Conservation (phyloP, 2,329 filamentous ascomycete species). For the Colletotrichum eremochloae region DNA sequence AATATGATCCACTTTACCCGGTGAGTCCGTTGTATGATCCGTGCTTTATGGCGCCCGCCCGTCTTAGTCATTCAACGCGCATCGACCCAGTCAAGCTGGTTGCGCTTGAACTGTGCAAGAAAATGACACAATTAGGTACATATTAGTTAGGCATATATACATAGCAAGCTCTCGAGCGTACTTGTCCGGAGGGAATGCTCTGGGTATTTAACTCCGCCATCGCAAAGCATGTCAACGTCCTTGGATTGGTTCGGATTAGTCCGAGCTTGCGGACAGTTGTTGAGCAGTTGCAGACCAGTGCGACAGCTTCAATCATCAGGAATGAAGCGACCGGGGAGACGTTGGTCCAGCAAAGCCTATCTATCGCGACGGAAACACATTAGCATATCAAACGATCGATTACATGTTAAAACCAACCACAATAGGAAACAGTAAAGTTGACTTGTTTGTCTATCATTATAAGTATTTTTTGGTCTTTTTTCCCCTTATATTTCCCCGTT, state of each 20-base stretch:
- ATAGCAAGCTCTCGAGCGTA: not conserved
- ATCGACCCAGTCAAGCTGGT: not conserved
- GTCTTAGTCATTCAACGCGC: not conserved
- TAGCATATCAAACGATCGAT: not conserved
- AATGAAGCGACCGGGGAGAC: too few species aligned
- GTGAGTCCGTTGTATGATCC: conserved; percentile 1
- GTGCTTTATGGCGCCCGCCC: not conserved
- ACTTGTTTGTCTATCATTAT: conserved; percentile 14
- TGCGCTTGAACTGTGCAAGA: not conserved
- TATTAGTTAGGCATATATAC: not conserved
- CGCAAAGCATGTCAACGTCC: not conserved
- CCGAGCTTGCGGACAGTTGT: not conserved
- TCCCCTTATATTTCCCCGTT: not conserved
- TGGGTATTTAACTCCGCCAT: not conserved
- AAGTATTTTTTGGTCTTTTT: not conserved
- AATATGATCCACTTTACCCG: conserved; percentile 21
- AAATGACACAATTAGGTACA: too few species aligned
- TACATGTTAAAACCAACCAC: too few species aligned
- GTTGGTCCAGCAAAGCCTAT: too few species aligned
- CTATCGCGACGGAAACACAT: not conserved
- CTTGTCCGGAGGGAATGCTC: not conserved
- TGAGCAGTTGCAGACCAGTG: not conserved
- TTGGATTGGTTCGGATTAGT: not conserved
- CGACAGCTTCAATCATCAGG: not conserved
- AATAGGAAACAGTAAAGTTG: not conserved